Evolutionary conservation across 768 basidiomycete genomes (phyloP), one percentile per base, ranked within the genome.

Genomic region (Phlebiopsis flavidoalba): DNA sequence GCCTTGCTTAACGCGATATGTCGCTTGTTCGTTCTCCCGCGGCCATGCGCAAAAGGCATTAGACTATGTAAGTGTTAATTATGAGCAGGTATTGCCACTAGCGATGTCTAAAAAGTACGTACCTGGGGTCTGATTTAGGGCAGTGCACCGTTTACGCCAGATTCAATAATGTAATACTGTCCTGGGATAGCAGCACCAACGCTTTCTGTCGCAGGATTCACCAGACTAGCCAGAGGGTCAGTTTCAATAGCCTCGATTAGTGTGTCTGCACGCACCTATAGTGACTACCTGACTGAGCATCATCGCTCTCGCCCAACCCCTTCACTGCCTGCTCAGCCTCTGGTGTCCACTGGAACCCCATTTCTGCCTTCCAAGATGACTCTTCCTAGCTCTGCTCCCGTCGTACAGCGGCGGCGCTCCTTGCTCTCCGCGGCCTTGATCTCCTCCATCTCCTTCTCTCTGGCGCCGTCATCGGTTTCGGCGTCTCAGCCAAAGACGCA

Each of bases 381-480:
- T 85, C 60, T 75, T 73, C 63, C 84, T 76, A 2, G 76, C 78
- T 31, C 79, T 76, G 64, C 83, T 87, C 7, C 85, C 87, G 62
- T 84, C 80, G 64, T 87, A 88, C 0, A n/a, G n/a, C n/a, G n/a
- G 71, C 70, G 52, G 73, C 74, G 43, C 76, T 70, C 37, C n/a
- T 33, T 19, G 14, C 77, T 80, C 70, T 96, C 95, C 3, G 91
- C 91, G 0, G 84, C 82, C 52, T 81, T 83, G 61, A 96, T 80
- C 58, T 88, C 86, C 0, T 81, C 88, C 63, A 96, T 79, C 70
- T 95, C 94, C 61, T 86, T 82, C 73, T 98, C 95, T 35, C 88
- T 81, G n/a, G n/a, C 0, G 83, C 81, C 43, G 88, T 93, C 66
- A 97, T 78, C 1, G 95, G 96, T 63, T 91, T 81, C 1, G 93